Evolutionary conservation across 2,329 filamentous ascomycete species (phyloP), one percentile per base, ranked within the genome.

Genomic region (Aspergillus sp.): DNA sequence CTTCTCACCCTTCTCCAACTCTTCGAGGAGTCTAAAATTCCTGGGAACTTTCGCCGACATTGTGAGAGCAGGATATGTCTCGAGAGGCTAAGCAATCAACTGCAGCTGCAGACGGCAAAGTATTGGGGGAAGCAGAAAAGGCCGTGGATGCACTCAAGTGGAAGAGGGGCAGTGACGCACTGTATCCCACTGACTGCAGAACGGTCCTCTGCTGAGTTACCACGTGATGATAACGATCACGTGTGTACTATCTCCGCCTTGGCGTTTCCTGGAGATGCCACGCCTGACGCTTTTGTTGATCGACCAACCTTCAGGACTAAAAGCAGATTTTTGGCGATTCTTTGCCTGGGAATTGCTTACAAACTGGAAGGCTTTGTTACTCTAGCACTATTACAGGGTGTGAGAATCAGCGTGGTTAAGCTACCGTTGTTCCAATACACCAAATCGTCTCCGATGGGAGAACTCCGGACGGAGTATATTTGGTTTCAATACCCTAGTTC

Each of bases 1-100:
- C 74, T 98, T 98, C 77, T 98, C 93, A 64, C 93, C 93, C 77
- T 97, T 97, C 77, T 98, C 93, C 17, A 98, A 80, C 82, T 98
- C 93, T 71, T 96, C 93, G 49, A 98, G 79, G 57, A 98, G 82
- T 65, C 91, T 85, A 70, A 98, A 98, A 76, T 97, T 97, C 68
- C 93, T 83, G 53, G 93, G 93, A 49, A 98, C 82, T 72, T 94
- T 89, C 50, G 86, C 83, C 49, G 75, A 69, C 80, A 83, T 84
- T 45, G 22, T 61, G 49, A 42, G 32, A 4, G 41, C 33, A 38
- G 13, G 43, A 17, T 33, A 42, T 23, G 30, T 48, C 30, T 44
- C 25, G 20, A 22, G 32, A 32, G 15, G 17, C 9, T 48, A 43
- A 20, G 17, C 35, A 41, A 45, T 32, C 30, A 44, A 17, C 42